Evolutionary conservation across 106 monocot genomes (phyloP), one percentile per base, ranked within the genome.

Genomic region (Dioscorea dumetorum): DNA sequence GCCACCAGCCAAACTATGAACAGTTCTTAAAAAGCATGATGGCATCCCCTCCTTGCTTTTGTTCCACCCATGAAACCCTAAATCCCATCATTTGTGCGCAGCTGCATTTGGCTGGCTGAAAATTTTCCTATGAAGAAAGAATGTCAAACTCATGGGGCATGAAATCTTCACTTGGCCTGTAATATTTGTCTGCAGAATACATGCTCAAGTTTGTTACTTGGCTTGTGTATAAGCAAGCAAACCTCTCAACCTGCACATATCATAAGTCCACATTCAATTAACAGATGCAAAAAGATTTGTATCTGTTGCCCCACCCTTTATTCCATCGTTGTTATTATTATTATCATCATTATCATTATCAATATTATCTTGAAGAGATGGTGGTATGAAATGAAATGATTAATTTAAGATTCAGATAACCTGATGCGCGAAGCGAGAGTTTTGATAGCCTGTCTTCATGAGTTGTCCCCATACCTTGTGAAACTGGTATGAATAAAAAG

Each of bases 351-450:
- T 28, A 3, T 28, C 3, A 3, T 28, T 28, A 28, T 28, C 3
- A 28, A 1, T 28, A 28, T 28, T 28, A 28, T 28, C 3, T 28
- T 28, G 28, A 28, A 28, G 28, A 28, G 28, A 3, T 28, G 28
- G 28, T 28, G 28, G 28, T 1, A 28, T 3, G 28, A 18, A 33
- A 53, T 17, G 33, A n/a, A 63, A 64, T 54, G 20, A 28, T n/a
- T 19, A 67, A 50, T 19, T 7, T 12, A 20, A 18, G 50, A 8
- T 50, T 50, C 13, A 19, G 63, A 13, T 70, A 97, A 97, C 95
- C 91, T 97, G 95, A 84, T 97, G 91, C 48, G 95, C 95, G 72
- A 97, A 97, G 31, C 95, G 84, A 62, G 95, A 97, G 69, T 91
- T 97, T 66, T 97, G 95, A 70, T 71, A 97, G 13, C 95, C 95